Evolutionary conservation across 345 rosid species (phyloP), one percentile per base, ranked within the genome.

Genomic region (Eucalyptus marginata): DNA sequence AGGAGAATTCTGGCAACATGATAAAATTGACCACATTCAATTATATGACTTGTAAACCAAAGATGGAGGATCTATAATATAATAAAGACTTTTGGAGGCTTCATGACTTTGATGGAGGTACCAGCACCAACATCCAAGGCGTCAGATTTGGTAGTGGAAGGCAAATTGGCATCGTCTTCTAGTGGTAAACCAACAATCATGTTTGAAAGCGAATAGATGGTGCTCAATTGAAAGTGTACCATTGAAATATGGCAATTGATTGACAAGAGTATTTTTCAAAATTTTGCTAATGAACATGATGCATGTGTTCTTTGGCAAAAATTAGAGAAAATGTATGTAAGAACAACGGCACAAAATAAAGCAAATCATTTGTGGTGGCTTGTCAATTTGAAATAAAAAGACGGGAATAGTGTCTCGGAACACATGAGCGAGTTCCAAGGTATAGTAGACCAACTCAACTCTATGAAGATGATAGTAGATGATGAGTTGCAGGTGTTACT

Each of bases 61-160:
- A 66, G 10, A n/a, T 66, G 22, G 22, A 66, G 40, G 79, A 66
- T 31, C 11, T 31, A 2, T 2, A 7, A 16, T 31, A 15, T 20
- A 66, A 15, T 31, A 66, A 66, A 64, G 76, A 64, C 36, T 36
- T 62, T n/a, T 13, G 18, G 71, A 62, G 17, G 71, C 33, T 15
- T 62, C 5, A 5, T 62, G 17, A 62, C 16, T 6, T 17, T 2
- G 4, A 62, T 62, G 71, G 71, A 62, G 33, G 33, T 27, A 29
- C 71, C 10, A 13, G 0, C 36, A 62, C 36, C 71, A 13, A 13
- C 5, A 9, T 29, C 17, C 5, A 29, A 29, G 36, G 33, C 1
- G 17, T 13, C 8, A 6, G 5, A 13, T 62, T 0, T 8, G 1
- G 33, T 0, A 7, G 2, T 15, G 33, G 8, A 62, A 62, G 36